A percentile compares a stretch with the other conserved stretches of the same genome.
These are phyloP conservation scores for Linnemannia exigua DNA, from an alignment of 192 early-diverging fungal genomes.

Conservation along the genomic window DNA sequence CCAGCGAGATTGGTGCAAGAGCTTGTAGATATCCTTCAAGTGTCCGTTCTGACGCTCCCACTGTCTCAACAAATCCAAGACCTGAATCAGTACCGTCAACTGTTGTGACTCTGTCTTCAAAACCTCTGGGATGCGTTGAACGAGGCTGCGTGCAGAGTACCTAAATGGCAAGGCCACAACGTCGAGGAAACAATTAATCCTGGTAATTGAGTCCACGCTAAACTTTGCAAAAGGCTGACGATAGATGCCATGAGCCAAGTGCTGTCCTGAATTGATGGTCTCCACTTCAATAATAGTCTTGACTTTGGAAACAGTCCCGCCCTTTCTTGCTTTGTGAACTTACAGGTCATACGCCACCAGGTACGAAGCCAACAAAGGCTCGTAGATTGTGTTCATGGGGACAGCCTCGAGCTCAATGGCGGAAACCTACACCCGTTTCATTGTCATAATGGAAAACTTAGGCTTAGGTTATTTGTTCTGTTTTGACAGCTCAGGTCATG, in stretches of 20 bases:
- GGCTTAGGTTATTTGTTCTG: not conserved
- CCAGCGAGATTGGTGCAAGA: conserved; percentile 50
- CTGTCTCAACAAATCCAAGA: conserved; percentile 36
- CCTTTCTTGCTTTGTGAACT: not conserved
- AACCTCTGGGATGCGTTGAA: conserved; percentile 30
- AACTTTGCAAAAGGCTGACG: too few species aligned
- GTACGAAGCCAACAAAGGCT: conserved; percentile 45
- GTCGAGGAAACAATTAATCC: not conserved
- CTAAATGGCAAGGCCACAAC: not conserved
- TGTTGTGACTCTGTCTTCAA: conserved; percentile 37
- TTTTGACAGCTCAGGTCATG: not conserved
- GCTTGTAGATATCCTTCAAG: conserved; percentile 43
- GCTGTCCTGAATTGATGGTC: not conserved
- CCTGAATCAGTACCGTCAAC: conserved; percentile 30
- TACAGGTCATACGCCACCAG: conserved; percentile 51
- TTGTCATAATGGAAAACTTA: too few species aligned
- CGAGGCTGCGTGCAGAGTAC: conserved; percentile 41
- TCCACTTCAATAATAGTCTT: not conserved
- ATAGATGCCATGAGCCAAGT: not conserved
- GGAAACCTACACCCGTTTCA: conserved; percentile 23
- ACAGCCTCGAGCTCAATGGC: conserved; percentile 51
- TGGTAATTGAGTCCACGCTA: not conserved
- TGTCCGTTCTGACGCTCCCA: conserved; percentile 53
- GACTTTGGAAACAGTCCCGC: not conserved
- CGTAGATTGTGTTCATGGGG: conserved; percentile 49